Evolutionary conservation across 495 filamentous ascomycete species (phyloP).

Genomic region (Penicillium egyptiacum): DNA sequence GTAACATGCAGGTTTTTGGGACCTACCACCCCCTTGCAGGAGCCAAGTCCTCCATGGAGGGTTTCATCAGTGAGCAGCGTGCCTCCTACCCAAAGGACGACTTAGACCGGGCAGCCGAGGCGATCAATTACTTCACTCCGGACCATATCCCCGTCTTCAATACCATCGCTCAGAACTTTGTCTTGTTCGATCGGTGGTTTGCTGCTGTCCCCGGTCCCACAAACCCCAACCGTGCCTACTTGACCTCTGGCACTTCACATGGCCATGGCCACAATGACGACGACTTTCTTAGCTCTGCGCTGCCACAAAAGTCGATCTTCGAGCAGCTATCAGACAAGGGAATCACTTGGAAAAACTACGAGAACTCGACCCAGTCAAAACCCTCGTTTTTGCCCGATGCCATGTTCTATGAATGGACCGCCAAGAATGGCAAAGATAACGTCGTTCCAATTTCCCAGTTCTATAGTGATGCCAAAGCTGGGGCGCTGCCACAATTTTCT

Average conservation of each 20-base stretch:
- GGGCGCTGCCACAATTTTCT: slow-evolving; percentile 46
- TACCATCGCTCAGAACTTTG: slow-evolving; percentile 49
- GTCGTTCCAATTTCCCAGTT: slow-evolving; percentile 38
- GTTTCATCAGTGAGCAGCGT: slow-evolving; percentile 50
- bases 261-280: slow-evolving; percentile 51
- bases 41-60: slow-evolving; percentile 33
- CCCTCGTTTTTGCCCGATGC: slow-evolving; percentile 35
- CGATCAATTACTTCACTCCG: slow-evolving; percentile 51
- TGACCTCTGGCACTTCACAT: slow-evolving; percentile 49
- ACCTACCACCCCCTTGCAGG: slow-evolving; percentile 39
- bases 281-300: slow-evolving; percentile 39
- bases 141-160: slow-evolving; percentile 48
- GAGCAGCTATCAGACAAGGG: slow-evolving; percentile 44
- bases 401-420: slow-evolving; percentile 45
- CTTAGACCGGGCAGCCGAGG: slow-evolving; percentile 41
- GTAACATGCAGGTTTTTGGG: slow-evolving; percentile 50
- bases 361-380: slow-evolving; percentile 36
- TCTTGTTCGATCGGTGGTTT: slow-evolving; percentile 52
- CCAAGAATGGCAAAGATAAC: slow-evolving; percentile 28
- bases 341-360: slow-evolving; percentile 53
- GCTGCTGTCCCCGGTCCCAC: slow-evolving; percentile 49
- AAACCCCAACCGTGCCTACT: slow-evolving; percentile 50
- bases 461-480: slow-evolving; percentile 39
- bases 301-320: slow-evolving; percentile 51
- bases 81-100: slow-evolving; percentile 34